phyloP scores from a whole-genome alignment of 306 rosid genomes.

The Morella rubra region DNA sequence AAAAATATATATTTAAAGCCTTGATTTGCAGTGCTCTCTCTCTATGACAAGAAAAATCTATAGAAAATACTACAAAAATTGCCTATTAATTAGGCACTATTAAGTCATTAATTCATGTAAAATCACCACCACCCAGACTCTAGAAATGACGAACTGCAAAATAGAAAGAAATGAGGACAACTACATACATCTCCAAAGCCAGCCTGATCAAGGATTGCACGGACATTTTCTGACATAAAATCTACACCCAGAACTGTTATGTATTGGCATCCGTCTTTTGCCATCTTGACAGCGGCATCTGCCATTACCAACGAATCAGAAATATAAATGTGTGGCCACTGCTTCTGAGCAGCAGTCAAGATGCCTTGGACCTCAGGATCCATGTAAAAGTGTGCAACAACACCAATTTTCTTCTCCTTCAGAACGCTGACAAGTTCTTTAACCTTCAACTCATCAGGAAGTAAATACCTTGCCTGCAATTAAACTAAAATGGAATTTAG shows the following conservation, averaged over 20 bases:
- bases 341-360: slow-evolving; percentile 90
- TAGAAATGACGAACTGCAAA: slow-evolving; percentile 6
- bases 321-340: slow-evolving; percentile 93
- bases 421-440: slow-evolving; percentile 64
- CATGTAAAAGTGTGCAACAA: slow-evolving; percentile 98
- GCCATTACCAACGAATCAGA: slow-evolving; percentile 99
- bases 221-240: slow-evolving; percentile 97
- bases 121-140: background rate
- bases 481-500: slow-evolving; percentile 21
- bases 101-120: background rate
- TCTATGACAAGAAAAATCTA: background rate
- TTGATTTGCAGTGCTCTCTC: background rate
- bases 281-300: slow-evolving; percentile 87
- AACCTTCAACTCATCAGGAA: slow-evolving; percentile 61
- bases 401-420: slow-evolving; percentile 84
- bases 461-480: slow-evolving; percentile 81
- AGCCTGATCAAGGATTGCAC: slow-evolving; percentile 99
- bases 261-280: slow-evolving; percentile 81
- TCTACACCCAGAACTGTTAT: slow-evolving; percentile 91
- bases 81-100: background rate
- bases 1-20: background rate
- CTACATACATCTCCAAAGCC: slow-evolving; percentile 66
- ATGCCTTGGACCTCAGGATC: slow-evolving; percentile 98
- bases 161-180: slow-evolving; percentile 9
- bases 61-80: background rate